These are phyloP conservation scores for Emergomyces orientalis DNA, from an alignment of 2,329 filamentous ascomycete genomes.

Conservation along the genomic window DNA sequence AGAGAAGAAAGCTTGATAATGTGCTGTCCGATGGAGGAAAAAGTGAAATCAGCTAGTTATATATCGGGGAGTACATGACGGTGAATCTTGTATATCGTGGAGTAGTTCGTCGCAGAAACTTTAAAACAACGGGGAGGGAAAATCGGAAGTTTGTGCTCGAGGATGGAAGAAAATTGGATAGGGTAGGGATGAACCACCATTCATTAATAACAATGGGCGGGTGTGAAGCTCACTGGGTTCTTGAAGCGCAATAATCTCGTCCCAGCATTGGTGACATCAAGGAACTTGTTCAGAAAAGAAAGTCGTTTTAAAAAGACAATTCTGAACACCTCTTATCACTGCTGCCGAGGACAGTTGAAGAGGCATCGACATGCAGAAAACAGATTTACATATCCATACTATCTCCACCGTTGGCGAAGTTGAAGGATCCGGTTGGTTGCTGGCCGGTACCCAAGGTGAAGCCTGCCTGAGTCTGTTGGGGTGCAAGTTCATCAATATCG, in stretches of 20 bases:
- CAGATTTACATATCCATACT: constrained; percentile 61
- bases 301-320: not conserved
- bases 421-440: constrained; percentile 66
- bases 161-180: constrained; percentile 1
- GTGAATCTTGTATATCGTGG: constrained; percentile 41
- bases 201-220: not conserved
- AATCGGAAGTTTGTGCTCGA: not conserved
- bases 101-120: constrained; percentile 21
- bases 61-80: constrained; percentile 36
- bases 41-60: constrained; percentile 5
- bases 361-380: not conserved
- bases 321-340: not conserved
- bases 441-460: constrained; percentile 58
- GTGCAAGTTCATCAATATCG: constrained; percentile 73
- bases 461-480: constrained; percentile 62
- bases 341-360: not conserved
- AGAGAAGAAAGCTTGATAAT: not conserved
- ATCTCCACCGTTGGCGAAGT: constrained; percentile 70
- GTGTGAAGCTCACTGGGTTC: not conserved
- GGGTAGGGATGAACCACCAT: not conserved
- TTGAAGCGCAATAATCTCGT: not conserved
- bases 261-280: not conserved
- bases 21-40: not conserved
- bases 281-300: not conserved
- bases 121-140: constrained; percentile 8